Evolutionary conservation across 345 rosid genomes (phyloP), one percentile per base, ranked within the genome.

Genomic region (Turritis glabra): DNA sequence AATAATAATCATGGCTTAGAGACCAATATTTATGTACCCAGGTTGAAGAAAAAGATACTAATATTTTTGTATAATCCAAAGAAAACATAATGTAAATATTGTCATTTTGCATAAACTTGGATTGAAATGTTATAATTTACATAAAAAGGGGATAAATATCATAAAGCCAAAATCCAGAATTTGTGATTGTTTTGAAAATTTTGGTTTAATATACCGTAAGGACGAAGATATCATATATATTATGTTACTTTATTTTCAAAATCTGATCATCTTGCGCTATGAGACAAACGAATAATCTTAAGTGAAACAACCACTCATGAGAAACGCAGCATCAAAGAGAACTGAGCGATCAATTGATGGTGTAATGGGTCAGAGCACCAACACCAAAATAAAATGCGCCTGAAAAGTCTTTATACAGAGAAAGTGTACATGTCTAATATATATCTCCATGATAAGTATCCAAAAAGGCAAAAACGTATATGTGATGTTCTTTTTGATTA

Each of bases 311-410:
- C 13, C 64, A 60, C 32, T 60, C 30, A 38, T 38, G 32, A 22
- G 32, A 38, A 60, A 60, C 23, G 21, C 5, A 14, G 14, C 19
- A 38, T 22, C 65, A 38, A 22, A 60, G 13, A 60, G 23, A 38
- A 60, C 47, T 60, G 48, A 60, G 48, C 48, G 32, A 60, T 60
- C 65, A 38, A 14, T 22, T 60, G 65, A 38, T 60, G 65, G 48
- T 23, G 19, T 14, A 38, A 60, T 60, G 65, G 4, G 50, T 60
- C 65, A 22, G 13, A 40, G 50, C 48, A 60, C 30, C 65, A 60
- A 60, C 32, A 60, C 65, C 12, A 23, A 60, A 60, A 22, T 38
- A 35, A 3, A 33, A 7, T 38, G 50, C 3, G 29, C 9, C 29
- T 37, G 46, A 21, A 56, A 59, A 59, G 29, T 60, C 65, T 14